phyloP scores from a whole-genome alignment of 1,139 yeast species.

The Geotrichum fermentans region DNA sequence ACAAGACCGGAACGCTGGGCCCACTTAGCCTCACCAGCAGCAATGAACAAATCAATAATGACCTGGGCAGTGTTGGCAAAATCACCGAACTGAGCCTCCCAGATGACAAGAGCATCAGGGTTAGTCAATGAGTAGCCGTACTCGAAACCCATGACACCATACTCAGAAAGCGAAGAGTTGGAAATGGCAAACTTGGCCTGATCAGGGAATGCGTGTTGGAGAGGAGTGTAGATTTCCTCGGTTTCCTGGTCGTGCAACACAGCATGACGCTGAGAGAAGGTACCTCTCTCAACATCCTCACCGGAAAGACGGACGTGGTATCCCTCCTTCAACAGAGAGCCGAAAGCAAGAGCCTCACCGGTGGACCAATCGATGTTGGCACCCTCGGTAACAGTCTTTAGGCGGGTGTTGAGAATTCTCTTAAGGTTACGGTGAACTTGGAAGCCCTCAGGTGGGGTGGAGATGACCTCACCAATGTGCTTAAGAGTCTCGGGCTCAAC shows the following conservation, averaged over 20 bases:
- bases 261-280: constrained; percentile 98
- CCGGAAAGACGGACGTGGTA: constrained; percentile 96
- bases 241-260: constrained; percentile 93
- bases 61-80: constrained; percentile 99
- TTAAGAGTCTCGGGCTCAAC: constrained; percentile 68
- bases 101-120: constrained; percentile 93
- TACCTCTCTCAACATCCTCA: constrained; percentile 99
- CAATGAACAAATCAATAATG: constrained; percentile 90
- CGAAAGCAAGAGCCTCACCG: constrained; percentile 98
- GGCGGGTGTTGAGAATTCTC: constrained; percentile 84
- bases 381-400: constrained; percentile 82
- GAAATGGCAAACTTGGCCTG: constrained; percentile 87
- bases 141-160: constrained; percentile 98
- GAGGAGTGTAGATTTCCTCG: constrained; percentile 78
- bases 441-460: constrained; percentile 81
- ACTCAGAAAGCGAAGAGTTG: constrained; percentile 96
- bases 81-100: constrained; percentile 99
- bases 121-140: constrained; percentile 97
- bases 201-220: constrained; percentile 63
- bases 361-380: constrained; percentile 98
- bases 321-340: constrained; percentile 87
- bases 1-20: constrained; percentile 97
- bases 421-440: constrained; percentile 92
- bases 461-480: constrained; percentile 70
- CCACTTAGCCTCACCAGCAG: constrained; percentile 98